Base-by-base conservation (phyloP, 1,284 basidiomycete species). In the Cronartium ribicola region DNA sequence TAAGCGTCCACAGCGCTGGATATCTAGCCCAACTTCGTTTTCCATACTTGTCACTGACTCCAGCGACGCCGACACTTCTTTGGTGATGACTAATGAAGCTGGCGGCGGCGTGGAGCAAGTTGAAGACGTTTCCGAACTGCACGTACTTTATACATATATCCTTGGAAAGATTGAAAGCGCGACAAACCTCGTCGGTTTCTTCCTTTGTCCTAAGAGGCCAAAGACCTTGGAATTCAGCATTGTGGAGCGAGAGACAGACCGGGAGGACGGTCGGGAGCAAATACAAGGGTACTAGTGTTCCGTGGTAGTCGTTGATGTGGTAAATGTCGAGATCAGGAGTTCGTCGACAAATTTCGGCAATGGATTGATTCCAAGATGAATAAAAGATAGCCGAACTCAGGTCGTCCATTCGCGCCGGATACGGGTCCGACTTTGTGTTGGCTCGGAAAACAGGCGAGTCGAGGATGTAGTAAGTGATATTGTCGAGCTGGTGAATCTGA, bases 181-280 rank as follows among this genome's bases (percentile, higher is more conserved):
- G 93, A 81, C 92, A 95, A 63, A 95, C 92, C 81, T 95, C 92
- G 84, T 93, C 94, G 90, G 94, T 93, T 82, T 94, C 92, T 80
- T 94, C 92, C 84, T 95, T 94, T 57, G 92, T 94, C 68, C 92
- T 88, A 40, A 94, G 86, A 11, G 92, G 92, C 92, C 92, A 94
- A 36, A 94, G 86, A 83, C 92, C 92, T 81, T 95, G 92, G 86
- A 94, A 95, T 82, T 95, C 92, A 80, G 92, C 92, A 78, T 94
- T 95, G 84, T 95, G 92, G 29, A 95, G 85, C n/a, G 92, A 94
- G 44, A 94, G 84, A 83, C 92, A 94, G 78, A 89, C 86, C 0
- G 92, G 92, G 66, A 94, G 83, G 76, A 95, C 88, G 82, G 91
- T 91, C 60, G 92, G 92, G 14, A 95, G 85, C 20, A 95, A 85